These are phyloP conservation scores for Penicillium expansum DNA, from an alignment of 2,329 filamentous ascomycete genomes.

Conservation along the genomic window DNA sequence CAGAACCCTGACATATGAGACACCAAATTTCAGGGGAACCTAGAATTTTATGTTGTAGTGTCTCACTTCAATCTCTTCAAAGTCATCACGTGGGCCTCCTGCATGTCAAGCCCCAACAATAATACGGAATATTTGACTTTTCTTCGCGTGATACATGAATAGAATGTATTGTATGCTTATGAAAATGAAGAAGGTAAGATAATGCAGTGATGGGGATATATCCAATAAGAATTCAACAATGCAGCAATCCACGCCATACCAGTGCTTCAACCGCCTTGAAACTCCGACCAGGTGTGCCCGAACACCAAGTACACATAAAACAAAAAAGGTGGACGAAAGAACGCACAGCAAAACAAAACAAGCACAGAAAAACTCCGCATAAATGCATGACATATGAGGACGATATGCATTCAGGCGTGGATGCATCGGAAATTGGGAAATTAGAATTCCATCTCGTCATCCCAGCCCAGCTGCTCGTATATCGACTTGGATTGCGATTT, in stretches of 20 bases:
- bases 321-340: not conserved
- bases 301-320: not conserved
- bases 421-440: not conserved
- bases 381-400: not conserved
- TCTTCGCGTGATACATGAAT: not conserved
- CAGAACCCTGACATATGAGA: not conserved
- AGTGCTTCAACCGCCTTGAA: not conserved
- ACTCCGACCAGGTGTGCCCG: not conserved
- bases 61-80: not conserved
- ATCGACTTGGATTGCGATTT: constrained; percentile 39
- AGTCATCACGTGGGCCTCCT: no score
- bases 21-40: not conserved
- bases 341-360: not conserved
- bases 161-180: not conserved
- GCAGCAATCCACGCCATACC: constrained; percentile 2
- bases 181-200: not conserved
- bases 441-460: constrained; percentile 34
- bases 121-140: not conserved
- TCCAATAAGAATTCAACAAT: not conserved
- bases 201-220: constrained; percentile 6
- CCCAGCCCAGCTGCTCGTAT: constrained; percentile 47
- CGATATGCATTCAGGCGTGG: not conserved
- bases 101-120: no score
- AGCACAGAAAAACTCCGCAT: not conserved
- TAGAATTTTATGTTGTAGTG: not conserved